These are phyloP conservation scores for Talaromyces ruber DNA, from an alignment of 495 filamentous ascomycete species.

Conservation along the genomic window DNA sequence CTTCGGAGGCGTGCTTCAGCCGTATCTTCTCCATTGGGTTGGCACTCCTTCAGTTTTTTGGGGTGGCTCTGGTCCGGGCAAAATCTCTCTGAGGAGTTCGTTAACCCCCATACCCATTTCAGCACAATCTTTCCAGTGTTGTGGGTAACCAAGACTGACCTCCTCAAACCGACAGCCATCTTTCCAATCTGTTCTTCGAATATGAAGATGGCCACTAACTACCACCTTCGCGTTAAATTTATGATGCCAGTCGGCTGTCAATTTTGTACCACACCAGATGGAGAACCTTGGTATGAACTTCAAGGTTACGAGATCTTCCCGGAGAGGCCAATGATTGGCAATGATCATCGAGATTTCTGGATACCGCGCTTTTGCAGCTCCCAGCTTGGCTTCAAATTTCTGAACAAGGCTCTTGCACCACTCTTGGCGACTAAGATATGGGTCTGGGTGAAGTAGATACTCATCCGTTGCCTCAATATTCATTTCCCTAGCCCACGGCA, in stretches of 20 bases:
- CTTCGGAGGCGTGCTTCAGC: neutral
- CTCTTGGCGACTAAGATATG: slow-evolving; percentile 1
- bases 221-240: slow-evolving; percentile 6
- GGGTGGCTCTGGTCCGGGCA: slow-evolving; percentile 3
- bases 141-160: slow-evolving; percentile 6
- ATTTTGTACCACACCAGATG: slow-evolving; percentile 4
- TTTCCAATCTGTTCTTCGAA: slow-evolving; percentile 6
- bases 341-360: slow-evolving; percentile 1
- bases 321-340: slow-evolving; percentile 5
- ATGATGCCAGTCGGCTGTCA: slow-evolving; percentile 4
- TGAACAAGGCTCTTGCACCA: slow-evolving; percentile 5
- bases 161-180: slow-evolving; percentile 6
- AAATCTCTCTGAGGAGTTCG: slow-evolving; percentile 4
- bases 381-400: slow-evolving; percentile 4
- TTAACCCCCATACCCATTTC: slow-evolving; percentile 4
- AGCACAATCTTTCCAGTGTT: slow-evolving; percentile 5
- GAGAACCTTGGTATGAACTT: slow-evolving; percentile 3
- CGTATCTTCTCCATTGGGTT: slow-evolving; percentile 5
- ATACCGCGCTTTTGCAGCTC: neutral
- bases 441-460: slow-evolving; percentile 5
- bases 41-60: neutral
- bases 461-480: slow-evolving; percentile 7
- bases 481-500: slow-evolving; percentile 1
- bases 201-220: slow-evolving; percentile 6
- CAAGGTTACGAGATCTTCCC: slow-evolving; percentile 2